Evolutionary conservation across 1,284 basidiomycete species (phyloP), one percentile per base, ranked within the genome.

Genomic region (Trichosporon faecale): DNA sequence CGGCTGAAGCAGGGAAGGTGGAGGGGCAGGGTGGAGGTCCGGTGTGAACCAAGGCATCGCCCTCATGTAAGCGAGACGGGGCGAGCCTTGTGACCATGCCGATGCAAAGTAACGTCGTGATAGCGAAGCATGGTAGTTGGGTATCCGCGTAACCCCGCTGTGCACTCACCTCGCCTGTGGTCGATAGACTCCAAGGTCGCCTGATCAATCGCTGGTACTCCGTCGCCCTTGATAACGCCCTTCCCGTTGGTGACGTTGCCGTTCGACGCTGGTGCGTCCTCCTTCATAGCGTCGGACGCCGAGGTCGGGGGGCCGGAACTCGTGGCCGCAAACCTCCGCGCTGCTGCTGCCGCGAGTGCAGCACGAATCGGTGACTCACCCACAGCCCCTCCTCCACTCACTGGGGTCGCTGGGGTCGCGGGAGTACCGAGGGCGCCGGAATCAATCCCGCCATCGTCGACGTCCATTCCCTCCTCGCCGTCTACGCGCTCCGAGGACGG

Each of bases 141-240:
- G 3, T 61, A 9, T 23, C 18, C 35, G 35, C 52, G 23, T 44
- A 37, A 18, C 49, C 23, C 23, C 23, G n/a, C 25, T 9, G 8
- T 16, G 52, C 3, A 76, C 77, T 68, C 68, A 81, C 81, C 76
- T 68, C 79, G 61, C 21, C 81, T 69, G 55, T 74, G 69, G 65
- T 82, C 79, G 29, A 82, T 78, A 1, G 71, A 70, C 21, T 66
- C 68, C 29, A 82, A 66, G 11, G 66, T 73, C 8, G 71, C 69
- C 11, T 67, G 66, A 67, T 73, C 75, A 23, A 78, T 66, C 18
- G 25, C 67, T 66, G 33, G 70, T 64, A 44, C 44, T 27, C 64
- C 35, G 23, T 31, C 27, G 7, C 29, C 57, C 21, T 25, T n/a
- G 27, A 25, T 55, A 18, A n/a, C 40, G 55, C 68, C 64, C 16